Percentiles rank a stretch among this genome's conserved stretches.
Evolutionary conservation across 2,329 filamentous ascomycete species (phyloP).

Genomic region (Fusarium verticillioides): DNA sequence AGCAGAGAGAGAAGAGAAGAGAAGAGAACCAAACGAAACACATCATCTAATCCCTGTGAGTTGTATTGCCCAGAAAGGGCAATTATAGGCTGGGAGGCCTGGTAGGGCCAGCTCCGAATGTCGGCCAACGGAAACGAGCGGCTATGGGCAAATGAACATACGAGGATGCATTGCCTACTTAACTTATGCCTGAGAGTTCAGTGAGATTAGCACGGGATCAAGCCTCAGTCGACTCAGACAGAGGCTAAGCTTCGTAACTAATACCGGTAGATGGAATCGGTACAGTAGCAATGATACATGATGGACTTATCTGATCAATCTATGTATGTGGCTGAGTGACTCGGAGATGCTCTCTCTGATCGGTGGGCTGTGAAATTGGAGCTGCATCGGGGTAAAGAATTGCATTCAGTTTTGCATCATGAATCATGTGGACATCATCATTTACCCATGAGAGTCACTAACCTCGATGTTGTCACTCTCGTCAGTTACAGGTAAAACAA

Average conservation of each 20-base stretch:
- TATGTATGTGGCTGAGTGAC: not conserved
- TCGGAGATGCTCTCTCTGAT: conserved; percentile 1
- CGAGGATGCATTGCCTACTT: conserved; percentile 7
- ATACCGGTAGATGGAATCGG: not conserved
- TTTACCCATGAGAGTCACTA: conserved; percentile 11
- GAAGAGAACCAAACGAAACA: conserved; percentile 14
- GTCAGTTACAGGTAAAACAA: conserved; percentile 10
- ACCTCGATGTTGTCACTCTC: conserved; percentile 7
- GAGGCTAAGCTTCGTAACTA: not conserved
- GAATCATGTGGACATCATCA: conserved; percentile 3
- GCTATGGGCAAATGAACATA: conserved; percentile 24
- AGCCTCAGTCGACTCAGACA: not conserved
- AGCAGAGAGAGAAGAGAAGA: not conserved
- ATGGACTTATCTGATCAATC: conserved; percentile 20
- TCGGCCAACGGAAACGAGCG: conserved; percentile 40
- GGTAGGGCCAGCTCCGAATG: conserved; percentile 19
- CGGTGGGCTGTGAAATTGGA: not conserved
- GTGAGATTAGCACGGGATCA: not conserved
- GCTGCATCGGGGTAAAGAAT: conserved; percentile 8
- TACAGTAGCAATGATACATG: not conserved
- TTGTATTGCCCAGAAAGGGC: conserved; percentile 25
- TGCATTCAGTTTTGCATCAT: conserved; percentile 7
- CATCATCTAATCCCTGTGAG: conserved; percentile 14
- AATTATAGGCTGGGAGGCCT: conserved; percentile 6
- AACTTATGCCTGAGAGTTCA: not conserved